Base-by-base conservation (phyloP, 768 basidiomycete species). In the Agaricus subrufescens region DNA sequence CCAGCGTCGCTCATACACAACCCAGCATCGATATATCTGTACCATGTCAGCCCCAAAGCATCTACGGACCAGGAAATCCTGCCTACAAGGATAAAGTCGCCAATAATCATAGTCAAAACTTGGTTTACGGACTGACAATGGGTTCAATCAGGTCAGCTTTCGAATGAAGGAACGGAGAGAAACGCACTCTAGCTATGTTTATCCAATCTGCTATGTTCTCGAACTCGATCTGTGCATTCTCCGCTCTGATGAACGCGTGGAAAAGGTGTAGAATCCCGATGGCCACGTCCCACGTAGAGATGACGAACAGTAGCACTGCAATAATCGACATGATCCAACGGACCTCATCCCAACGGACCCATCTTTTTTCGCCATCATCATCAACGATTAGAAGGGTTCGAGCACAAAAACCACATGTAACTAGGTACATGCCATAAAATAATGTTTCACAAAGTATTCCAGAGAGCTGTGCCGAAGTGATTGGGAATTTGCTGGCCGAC, bases 381-480 rank as follows among this genome's bases (percentile, higher is more conserved):
- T 46, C 54, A 2, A 46, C 42, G 14, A 55, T 11, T 11, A 55
- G 43, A 27, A 55, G 54, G 38, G 46, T 48, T 4, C 26, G 54
- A 42, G 25, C 9, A 14, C 34, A 38, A 14, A 40, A 30, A 23
- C 46, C 26, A 23, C 44, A 48, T 8, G 54, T 55, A 9, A 48
- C 54, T 7, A 55, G 9, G n/a, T 55, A 55, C 6, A 55, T 55
- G 11, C 54, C 54, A 30, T 48, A 55, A 23, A 55, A 40, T 1
- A 42, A 26, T 11, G 54, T 47, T 30, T 55, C 54, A 63, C 90
- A 93, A 38, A 98, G 86, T 48, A 81, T 84, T 34, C 73, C 72
- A 0, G 95, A 82, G 64, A 98, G 98, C 1, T 74, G 77, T 66
- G 95, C 89, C 1, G 96, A 96, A 0, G 93, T 95, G 31, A 98